phyloP scores from a whole-genome alignment of 805 yeast species.

The Millerozyma miso region DNA sequence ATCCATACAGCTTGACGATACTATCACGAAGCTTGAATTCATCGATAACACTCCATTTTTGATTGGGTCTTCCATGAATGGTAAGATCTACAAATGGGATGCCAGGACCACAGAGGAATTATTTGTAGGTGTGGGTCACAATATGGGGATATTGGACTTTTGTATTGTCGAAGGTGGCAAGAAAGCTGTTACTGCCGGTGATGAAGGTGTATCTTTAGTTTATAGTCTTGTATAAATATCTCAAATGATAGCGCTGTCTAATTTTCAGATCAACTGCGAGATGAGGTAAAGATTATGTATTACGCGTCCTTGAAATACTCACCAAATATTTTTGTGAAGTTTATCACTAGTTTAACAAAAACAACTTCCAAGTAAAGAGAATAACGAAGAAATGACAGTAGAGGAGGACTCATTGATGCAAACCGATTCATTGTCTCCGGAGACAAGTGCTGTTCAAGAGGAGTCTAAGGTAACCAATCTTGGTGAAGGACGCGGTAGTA shows the following conservation, averaged over 20 bases:
- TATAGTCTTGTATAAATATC: slow-evolving; percentile 33
- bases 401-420: background rate
- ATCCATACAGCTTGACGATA: slow-evolving; percentile 65
- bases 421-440: background rate
- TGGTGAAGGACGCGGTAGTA: background rate
- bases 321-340: no score
- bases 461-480: background rate
- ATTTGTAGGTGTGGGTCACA: slow-evolving; percentile 85
- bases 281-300: background rate
- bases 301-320: background rate
- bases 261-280: background rate
- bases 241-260: no score
- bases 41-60: slow-evolving; percentile 54
- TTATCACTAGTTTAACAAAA: background rate
- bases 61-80: slow-evolving; percentile 77
- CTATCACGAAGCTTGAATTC: slow-evolving; percentile 77
- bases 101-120: slow-evolving; percentile 76
- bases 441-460: background rate
- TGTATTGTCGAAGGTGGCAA: slow-evolving; percentile 61
- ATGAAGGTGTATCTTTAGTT: slow-evolving; percentile 88
- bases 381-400: background rate
- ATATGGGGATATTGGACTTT: slow-evolving; percentile 90
- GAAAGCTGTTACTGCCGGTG: slow-evolving; percentile 87
- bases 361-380: background rate
- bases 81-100: slow-evolving; percentile 83